A percentile compares a stretch with the other conserved stretches of the same genome.
These are phyloP conservation scores for Leishmania lainsoni DNA, from an alignment of 208 protist species.

Conservation along the genomic window DNA sequence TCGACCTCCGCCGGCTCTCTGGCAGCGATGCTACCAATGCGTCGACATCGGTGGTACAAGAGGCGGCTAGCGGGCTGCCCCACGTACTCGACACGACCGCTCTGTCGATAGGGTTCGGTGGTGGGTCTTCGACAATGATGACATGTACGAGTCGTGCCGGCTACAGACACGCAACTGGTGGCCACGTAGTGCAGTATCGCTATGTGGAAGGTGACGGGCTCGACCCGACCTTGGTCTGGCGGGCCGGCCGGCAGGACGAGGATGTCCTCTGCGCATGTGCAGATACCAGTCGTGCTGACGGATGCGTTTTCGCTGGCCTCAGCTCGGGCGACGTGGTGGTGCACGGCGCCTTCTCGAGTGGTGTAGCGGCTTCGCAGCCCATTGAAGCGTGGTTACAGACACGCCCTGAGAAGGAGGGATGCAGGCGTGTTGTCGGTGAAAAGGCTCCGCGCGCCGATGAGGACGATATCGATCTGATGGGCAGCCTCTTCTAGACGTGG, in stretches of 20 bases:
- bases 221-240: constrained; percentile 31
- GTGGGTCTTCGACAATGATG: constrained; percentile 27
- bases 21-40: neutral
- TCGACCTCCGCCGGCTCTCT: constrained; percentile 56
- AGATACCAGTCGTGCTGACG: constrained; percentile 34
- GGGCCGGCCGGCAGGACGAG: constrained; percentile 46
- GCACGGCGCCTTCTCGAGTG: constrained; percentile 17
- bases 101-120: constrained; percentile 21
- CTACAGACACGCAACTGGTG: constrained; percentile 46
- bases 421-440: constrained; percentile 22
- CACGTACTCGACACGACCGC: constrained; percentile 52
- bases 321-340: constrained; percentile 65
- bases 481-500: constrained; percentile 15
- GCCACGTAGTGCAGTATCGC: constrained; percentile 64
- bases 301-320: constrained; percentile 62
- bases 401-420: constrained; percentile 31
- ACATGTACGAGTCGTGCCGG: constrained; percentile 66
- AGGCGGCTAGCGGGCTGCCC: constrained; percentile 29
- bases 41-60: neutral
- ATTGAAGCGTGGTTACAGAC: constrained; percentile 46
- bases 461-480: constrained; percentile 30
- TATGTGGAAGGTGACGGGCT: constrained; percentile 10
- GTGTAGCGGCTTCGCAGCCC: neutral
- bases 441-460: constrained; percentile 43
- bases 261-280: constrained; percentile 64